Evolutionary conservation across 140 eudicot species (phyloP).

Genomic region (Stevia rebaudiana): DNA sequence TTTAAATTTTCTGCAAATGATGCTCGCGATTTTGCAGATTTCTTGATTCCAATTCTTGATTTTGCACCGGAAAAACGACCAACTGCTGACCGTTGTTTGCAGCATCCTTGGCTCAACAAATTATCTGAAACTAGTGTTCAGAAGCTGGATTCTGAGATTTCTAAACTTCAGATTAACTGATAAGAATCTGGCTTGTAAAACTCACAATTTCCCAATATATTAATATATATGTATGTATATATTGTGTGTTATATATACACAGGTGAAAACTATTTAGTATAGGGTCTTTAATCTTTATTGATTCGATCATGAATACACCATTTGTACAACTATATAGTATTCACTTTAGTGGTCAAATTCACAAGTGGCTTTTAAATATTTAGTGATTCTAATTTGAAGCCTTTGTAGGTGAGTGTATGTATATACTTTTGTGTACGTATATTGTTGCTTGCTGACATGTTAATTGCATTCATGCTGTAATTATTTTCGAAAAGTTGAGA

Average conservation of each 20-base stretch:
- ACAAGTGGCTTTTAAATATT: no score
- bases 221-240: no score
- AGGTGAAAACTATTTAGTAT: background rate
- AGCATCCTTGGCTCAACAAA: conserved; percentile 73
- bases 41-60: conserved; percentile 73
- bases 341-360: no score
- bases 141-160: conserved; percentile 10
- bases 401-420: no score
- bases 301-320: background rate
- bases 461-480: no score
- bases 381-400: no score
- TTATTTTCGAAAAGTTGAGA: no score
- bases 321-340: background rate
- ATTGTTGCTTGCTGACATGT: no score
- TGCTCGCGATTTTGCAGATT: conserved; percentile 70
- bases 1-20: conserved; percentile 54
- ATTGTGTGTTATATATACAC: no score
- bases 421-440: no score
- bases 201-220: no score
- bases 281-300: background rate
- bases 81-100: conserved; percentile 84
- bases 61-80: conserved; percentile 94
- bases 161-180: background rate
- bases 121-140: background rate
- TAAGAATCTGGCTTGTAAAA: background rate